These are phyloP conservation scores for Fusarium globosum DNA, from an alignment of 2,329 filamentous ascomycete genomes.

Conservation along the genomic window DNA sequence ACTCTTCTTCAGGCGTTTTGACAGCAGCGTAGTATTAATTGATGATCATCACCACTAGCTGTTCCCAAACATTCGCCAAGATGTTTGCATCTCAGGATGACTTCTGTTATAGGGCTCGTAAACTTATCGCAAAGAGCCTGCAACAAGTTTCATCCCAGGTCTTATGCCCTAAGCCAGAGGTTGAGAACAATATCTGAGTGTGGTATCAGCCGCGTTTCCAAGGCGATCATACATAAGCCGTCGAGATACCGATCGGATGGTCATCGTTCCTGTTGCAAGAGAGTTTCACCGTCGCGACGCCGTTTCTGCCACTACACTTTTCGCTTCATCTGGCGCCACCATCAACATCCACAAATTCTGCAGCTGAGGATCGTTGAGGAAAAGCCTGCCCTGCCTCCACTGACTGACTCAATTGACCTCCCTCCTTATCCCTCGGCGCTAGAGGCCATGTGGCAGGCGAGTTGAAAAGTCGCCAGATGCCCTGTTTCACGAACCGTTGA, in stretches of 20 bases:
- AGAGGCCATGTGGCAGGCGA: slow-evolving; percentile 2
- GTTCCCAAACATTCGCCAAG: slow-evolving; percentile 16
- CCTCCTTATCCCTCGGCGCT: slow-evolving; percentile 11
- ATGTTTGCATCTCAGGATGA: slow-evolving; percentile 5
- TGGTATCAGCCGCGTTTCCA: slow-evolving; percentile 28
- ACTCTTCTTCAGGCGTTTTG: not conserved
- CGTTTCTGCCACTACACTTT: slow-evolving; percentile 20
- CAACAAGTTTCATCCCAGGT: slow-evolving; percentile 27
- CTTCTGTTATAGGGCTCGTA: slow-evolving; percentile 21
- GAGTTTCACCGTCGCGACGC: slow-evolving; percentile 39
- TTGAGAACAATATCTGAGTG: not conserved
- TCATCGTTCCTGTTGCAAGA: slow-evolving; percentile 36
- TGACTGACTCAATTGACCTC: slow-evolving; percentile 13
- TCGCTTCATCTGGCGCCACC: slow-evolving; percentile 25
- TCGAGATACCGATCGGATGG: slow-evolving; percentile 23
- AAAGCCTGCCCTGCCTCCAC: not conserved
- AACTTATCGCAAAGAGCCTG: slow-evolving; percentile 15
- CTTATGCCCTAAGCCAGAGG: not conserved
- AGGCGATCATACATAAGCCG: slow-evolving; percentile 37
- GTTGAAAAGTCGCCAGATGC: slow-evolving; percentile 2
- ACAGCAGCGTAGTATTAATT: slow-evolving; percentile 6
- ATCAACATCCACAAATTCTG: slow-evolving; percentile 2
- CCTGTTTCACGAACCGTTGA: slow-evolving; percentile 18
- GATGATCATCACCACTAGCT: not conserved
- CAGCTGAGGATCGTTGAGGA: not conserved